Evolutionary conservation across 441 rosid genomes (phyloP).

Genomic region (Eruca vesicaria): DNA sequence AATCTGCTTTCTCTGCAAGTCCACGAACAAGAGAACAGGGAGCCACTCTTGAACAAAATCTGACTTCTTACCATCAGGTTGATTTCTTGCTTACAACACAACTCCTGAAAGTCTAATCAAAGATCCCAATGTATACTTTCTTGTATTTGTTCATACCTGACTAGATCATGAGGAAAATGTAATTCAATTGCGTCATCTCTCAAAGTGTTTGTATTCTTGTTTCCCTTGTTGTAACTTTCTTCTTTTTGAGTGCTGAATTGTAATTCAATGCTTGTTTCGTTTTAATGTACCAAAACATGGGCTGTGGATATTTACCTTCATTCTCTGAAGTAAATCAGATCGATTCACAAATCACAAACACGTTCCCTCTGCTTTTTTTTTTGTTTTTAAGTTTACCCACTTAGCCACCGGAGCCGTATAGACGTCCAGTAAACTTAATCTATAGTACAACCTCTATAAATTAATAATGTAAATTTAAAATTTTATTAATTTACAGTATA

Average conservation of each 20-base stretch:
- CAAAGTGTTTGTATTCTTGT: background rate
- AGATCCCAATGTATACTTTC: background rate
- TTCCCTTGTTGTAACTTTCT: background rate
- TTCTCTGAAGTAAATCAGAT: background rate
- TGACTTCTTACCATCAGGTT: conserved; percentile 6
- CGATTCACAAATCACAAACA: background rate
- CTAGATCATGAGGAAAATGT: conserved; percentile 4
- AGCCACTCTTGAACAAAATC: conserved; percentile 34
- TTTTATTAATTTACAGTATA: too few relatives aligned
- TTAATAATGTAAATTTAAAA: too few relatives aligned
- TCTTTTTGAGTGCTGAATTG: background rate
- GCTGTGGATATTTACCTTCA: background rate
- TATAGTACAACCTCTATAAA: too few relatives aligned
- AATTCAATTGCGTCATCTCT: background rate
- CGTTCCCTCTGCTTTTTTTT: background rate
- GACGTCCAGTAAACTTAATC: too few relatives aligned
- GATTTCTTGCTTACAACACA: background rate
- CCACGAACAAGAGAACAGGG: conserved; percentile 58
- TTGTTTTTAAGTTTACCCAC: too few relatives aligned
- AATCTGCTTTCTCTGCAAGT: too few relatives aligned
- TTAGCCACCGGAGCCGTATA: too few relatives aligned
- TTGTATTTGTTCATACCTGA: conserved; percentile 20
- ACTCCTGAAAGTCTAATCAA: background rate
- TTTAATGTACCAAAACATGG: too few relatives aligned
- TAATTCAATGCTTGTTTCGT: background rate